These are phyloP conservation scores for Scenedesmus sp. DNA, from an alignment of 163 green algal genomes.

Conservation along the genomic window DNA sequence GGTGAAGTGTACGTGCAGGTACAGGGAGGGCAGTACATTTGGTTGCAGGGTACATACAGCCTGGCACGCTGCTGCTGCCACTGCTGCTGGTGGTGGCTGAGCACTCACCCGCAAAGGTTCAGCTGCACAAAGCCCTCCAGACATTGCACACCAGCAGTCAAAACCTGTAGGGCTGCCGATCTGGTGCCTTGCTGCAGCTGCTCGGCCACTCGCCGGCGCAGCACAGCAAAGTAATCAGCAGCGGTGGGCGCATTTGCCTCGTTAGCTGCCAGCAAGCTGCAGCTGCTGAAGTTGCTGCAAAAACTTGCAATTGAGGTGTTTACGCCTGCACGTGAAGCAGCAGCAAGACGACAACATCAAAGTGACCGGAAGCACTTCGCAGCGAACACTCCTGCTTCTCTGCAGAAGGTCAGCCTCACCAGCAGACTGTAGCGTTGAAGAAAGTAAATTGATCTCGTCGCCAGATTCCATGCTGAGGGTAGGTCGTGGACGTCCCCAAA, in stretches of 20 bases:
- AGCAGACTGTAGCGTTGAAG: not conserved
- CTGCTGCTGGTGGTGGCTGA: not conserved
- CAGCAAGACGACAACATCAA: not conserved
- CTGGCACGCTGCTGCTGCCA: not conserved
- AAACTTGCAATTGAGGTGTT: not conserved
- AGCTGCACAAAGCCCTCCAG: slow-evolving; percentile 23
- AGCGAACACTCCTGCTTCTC: slow-evolving; percentile 6
- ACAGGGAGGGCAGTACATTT: not conserved
- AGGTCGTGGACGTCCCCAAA: not conserved
- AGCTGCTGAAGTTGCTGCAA: not conserved
- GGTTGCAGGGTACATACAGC: not conserved
- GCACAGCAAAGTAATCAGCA: slow-evolving; percentile 37
- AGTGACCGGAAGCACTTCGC: not conserved
- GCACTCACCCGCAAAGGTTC: slow-evolving; percentile 43
- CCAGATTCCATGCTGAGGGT: not conserved
- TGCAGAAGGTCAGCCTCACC: not conserved
- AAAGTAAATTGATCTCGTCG: not conserved
- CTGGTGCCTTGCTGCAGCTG: slow-evolving; percentile 21
- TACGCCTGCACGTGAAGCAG: not conserved
- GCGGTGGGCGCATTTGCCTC: not conserved
- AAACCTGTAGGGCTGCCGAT: not conserved
- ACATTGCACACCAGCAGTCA: not conserved
- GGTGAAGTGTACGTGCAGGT: not conserved
- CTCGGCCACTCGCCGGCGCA: slow-evolving; percentile 40
- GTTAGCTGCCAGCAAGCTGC: not conserved